phyloP scores from a whole-genome alignment of 2,329 filamentous ascomycete genomes.

The Furcasterigmium sp. region DNA sequence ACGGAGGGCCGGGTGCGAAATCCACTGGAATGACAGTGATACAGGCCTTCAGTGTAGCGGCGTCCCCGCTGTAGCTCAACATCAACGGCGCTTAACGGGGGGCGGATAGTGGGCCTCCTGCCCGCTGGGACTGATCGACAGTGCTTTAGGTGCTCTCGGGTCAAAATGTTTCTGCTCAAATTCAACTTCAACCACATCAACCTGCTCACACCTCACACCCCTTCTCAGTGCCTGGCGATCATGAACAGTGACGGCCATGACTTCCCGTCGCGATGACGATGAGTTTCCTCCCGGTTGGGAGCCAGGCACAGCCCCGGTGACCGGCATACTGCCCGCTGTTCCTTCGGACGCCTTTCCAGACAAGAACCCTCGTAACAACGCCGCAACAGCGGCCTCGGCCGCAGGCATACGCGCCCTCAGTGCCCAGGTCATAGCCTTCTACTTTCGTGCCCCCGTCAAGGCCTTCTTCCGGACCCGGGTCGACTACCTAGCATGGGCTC shows the following conservation, averaged over 20 bases:
- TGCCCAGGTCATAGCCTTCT: constrained; percentile 80
- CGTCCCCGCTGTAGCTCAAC: background rate
- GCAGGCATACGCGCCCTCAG: constrained; percentile 79
- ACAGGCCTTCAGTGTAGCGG: too few species aligned
- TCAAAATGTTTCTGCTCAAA: background rate
- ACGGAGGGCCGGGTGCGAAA: background rate
- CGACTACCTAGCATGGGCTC: constrained; percentile 66
- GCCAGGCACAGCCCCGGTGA: constrained; percentile 6
- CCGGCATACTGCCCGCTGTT: constrained; percentile 39
- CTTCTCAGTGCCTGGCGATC: background rate
- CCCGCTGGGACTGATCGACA: too few species aligned
- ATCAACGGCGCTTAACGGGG: background rate
- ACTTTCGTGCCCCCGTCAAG: constrained; percentile 86
- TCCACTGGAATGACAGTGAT: background rate
- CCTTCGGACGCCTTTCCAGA: constrained; percentile 37
- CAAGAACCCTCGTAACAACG: constrained; percentile 45
- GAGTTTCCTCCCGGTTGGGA: constrained; percentile 5
- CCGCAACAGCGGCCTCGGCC: constrained; percentile 71
- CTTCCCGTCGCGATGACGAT: constrained; percentile 10
- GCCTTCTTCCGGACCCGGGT: constrained; percentile 88
- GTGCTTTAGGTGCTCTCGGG: too few species aligned
- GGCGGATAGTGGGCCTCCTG: too few species aligned
- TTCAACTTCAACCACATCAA: background rate
- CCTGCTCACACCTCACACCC: background rate
- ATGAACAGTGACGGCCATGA: constrained; percentile 6